Base-by-base conservation (phyloP, 495 filamentous ascomycete species). In the Xylaria castorea region DNA sequence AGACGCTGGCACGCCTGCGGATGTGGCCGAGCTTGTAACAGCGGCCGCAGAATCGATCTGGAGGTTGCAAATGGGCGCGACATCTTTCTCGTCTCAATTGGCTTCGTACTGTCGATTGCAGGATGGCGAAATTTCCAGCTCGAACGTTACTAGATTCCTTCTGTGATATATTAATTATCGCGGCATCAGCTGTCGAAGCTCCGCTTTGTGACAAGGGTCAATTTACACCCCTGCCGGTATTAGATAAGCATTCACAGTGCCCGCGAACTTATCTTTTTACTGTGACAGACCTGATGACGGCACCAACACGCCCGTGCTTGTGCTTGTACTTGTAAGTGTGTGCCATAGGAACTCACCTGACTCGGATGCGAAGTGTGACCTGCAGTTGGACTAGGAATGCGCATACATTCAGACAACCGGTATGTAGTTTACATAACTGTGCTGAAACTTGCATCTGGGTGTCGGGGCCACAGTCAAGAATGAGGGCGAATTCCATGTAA, bases 1-100 rank as follows among this genome's bases (percentile, higher is more conserved):
- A 80, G 61, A 34, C 74, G 75, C 34, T 71, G 74, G 64, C 75
- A 76, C 48, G 72, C 71, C 32, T 64, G 74, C 0, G 51, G 55
- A 4, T 73, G 77, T 16, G 75, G 51, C 18, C 38, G 71, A 30
- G 25, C 67, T 22, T 73, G 76, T 16, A 71, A 44, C 8, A 78
- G 68, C 16, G 73, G 55, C 42, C 76, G 76, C 16, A 78, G 38
- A 25, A 78, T 57, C 16, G 73, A 71, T 36, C 71, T 65, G 9
- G 78, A 72, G 36, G 62, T 34, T 16, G 51, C 67, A 53, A 78
- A 11, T 25, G 76, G 71, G 27, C 53, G 76, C 48, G 78, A 75
- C 76, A 80, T 78, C n/a, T 38, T 72, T n/a, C n/a, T n/a, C 7
- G 9, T 66, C 42, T 46, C 46, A 44, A 44, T 71, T 71, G 68